Evolutionary conservation across 2,329 filamentous ascomycete genomes (phyloP).

Genomic region (Ophiostoma pallidulum): DNA sequence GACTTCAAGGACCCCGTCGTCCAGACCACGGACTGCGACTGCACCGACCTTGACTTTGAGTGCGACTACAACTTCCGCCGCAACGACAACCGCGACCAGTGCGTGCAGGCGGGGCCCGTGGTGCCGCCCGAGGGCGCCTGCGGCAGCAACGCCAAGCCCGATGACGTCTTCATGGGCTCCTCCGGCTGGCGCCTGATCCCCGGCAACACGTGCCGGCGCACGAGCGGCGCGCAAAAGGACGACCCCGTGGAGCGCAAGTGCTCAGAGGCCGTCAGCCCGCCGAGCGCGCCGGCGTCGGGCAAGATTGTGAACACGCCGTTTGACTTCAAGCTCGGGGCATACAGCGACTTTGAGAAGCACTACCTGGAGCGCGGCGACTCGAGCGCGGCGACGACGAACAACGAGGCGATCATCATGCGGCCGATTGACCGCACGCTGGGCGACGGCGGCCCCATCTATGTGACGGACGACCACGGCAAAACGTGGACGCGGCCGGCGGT

Average conservation of each 20-base stretch:
- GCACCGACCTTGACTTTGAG: slow-evolving; percentile 78
- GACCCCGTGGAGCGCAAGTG: slow-evolving; percentile 68
- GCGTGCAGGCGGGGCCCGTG: slow-evolving; percentile 54
- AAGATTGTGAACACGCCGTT: slow-evolving; percentile 52
- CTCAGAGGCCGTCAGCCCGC: slow-evolving; percentile 44
- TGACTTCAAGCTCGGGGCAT: slow-evolving; percentile 48
- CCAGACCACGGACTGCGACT: slow-evolving; percentile 66
- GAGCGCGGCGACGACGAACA: slow-evolving; percentile 42
- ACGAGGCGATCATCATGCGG: slow-evolving; percentile 61
- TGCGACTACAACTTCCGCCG: slow-evolving; percentile 87
- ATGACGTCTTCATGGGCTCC: slow-evolving; percentile 69
- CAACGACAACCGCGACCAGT: slow-evolving; percentile 56
- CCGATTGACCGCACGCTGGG: slow-evolving; percentile 38
- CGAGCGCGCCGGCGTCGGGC: slow-evolving; percentile 50
- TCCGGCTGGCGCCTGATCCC: slow-evolving; percentile 92
- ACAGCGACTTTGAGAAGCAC: slow-evolving; percentile 43
- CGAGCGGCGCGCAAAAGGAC: slow-evolving; percentile 55
- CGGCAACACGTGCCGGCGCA: slow-evolving; percentile 61
- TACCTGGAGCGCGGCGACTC: slow-evolving; percentile 73
- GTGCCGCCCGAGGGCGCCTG: slow-evolving; percentile 63
- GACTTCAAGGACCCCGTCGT: slow-evolving; percentile 72
- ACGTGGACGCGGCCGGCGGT: slow-evolving; percentile 58
- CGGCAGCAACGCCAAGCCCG: slow-evolving; percentile 45
- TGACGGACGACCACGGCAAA: slow-evolving; percentile 82
- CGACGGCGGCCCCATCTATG: slow-evolving; percentile 52